Conservation (phyloP, 2,329 filamentous ascomycete genomes). For the Plenodomus lindquistii region DNA sequence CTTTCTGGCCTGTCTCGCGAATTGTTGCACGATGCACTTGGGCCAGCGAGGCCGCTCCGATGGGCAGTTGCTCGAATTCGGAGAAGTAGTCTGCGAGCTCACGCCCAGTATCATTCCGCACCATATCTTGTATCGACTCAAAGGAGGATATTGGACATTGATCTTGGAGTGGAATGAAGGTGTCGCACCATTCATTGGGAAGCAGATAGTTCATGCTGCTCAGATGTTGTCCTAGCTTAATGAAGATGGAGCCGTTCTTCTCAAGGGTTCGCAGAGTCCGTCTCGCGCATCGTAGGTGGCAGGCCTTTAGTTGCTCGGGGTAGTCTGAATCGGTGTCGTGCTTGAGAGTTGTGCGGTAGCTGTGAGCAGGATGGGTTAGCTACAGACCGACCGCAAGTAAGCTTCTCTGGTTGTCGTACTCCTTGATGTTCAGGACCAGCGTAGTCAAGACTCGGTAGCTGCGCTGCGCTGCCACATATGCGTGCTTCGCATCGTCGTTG, state of each 20-base stretch:
- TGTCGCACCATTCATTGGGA: constrained; percentile 89
- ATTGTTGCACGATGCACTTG: constrained; percentile 90
- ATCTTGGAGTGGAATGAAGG: constrained; percentile 95
- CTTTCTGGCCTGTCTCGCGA: constrained; percentile 78
- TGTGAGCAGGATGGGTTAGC: constrained; percentile 46
- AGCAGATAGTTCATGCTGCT: constrained; percentile 95
- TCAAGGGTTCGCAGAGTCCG: constrained; percentile 85
- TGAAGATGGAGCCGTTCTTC: constrained; percentile 97
- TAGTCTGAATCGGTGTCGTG: constrained; percentile 67
- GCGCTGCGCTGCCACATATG: constrained; percentile 74
- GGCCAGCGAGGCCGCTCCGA: constrained; percentile 90
- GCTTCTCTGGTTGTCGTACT: constrained; percentile 56
- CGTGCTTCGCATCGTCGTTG: constrained; percentile 72
- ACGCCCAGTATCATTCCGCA: constrained; percentile 77
- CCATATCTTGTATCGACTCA: constrained; percentile 86
- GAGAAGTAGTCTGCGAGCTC: constrained; percentile 82
- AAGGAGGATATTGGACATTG: constrained; percentile 91
- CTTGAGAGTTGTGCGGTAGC: constrained; percentile 86
- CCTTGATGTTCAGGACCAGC: constrained; percentile 82
- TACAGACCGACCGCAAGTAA: constrained; percentile 30
- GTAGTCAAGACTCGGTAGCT: constrained; percentile 77
- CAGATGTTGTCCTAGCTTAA: constrained; percentile 94
- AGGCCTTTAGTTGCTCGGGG: constrained; percentile 72
- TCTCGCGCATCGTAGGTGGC: constrained; percentile 90
- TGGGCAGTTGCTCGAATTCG: constrained; percentile 77